Evolutionary conservation across 1,284 basidiomycete genomes (phyloP).

Genomic region (Chalciporus sp.): DNA sequence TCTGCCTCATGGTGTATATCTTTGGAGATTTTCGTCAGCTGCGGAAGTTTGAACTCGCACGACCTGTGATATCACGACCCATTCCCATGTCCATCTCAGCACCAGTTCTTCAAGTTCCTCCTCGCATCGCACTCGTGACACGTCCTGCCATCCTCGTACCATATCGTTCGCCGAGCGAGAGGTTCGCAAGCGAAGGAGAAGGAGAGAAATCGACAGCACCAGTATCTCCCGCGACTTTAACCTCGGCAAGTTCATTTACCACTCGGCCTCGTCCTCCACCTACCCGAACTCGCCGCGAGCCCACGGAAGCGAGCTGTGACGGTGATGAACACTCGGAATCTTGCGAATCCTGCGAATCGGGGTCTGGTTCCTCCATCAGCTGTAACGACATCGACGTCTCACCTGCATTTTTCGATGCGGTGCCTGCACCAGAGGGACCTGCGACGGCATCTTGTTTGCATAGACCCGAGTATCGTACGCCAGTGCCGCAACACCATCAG

Average conservation of each 20-base stretch:
- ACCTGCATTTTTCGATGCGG: slow-evolving; percentile 61
- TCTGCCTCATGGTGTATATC: slow-evolving; percentile 71
- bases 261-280: slow-evolving; percentile 1
- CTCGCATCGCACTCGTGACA: background rate
- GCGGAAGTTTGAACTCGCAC: slow-evolving; percentile 71
- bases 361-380: slow-evolving; percentile 19
- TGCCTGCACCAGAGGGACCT: slow-evolving; percentile 56
- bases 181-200: slow-evolving; percentile 7
- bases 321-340: slow-evolving; percentile 3
- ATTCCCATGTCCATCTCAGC: slow-evolving; percentile 31
- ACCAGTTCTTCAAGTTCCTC: slow-evolving; percentile 10
- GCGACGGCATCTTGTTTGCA: slow-evolving; percentile 44
- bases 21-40: slow-evolving; percentile 82
- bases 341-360: slow-evolving; percentile 24
- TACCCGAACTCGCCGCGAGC: slow-evolving; percentile 3
- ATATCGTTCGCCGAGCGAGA: background rate
- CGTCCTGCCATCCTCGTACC: background rate
- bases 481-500: background rate
- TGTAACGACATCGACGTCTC: slow-evolving; percentile 52
- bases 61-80: slow-evolving; percentile 61
- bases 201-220: background rate
- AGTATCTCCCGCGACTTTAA: slow-evolving; percentile 13
- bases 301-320: slow-evolving; percentile 1
- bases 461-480: slow-evolving; percentile 29
- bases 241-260: slow-evolving; percentile 6